Evolutionary conservation across 2,329 filamentous ascomycete species (phyloP), one percentile per base, ranked within the genome.

Genomic region (Fragosphaeria purpurea): DNA sequence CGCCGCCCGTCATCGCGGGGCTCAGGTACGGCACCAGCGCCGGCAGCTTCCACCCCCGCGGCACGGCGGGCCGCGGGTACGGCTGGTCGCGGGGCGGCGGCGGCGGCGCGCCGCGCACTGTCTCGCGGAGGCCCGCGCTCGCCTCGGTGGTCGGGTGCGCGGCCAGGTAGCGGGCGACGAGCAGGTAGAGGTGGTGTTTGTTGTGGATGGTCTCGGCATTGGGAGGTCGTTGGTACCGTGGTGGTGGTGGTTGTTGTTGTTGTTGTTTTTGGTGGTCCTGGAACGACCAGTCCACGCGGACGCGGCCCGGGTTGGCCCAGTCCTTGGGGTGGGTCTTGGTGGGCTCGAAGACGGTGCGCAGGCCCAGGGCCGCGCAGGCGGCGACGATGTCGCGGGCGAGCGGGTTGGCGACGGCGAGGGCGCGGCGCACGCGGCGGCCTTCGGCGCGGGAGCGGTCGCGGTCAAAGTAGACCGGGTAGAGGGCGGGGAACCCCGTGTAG

Each of bases 391-490:
- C 88, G 61, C 86, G 80, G 7, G 93, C 93, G 41, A 98, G 77
- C 33, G 93, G 93, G 70, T 91, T 94, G 51, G 74, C 65, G 5
- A 96, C 86, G 1, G 89, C 91, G 6, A 88, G 76, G 47, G 79
- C 71, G 48, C 75, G 70, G 47, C 80, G 71, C 7, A 97, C 90
- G 59, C 90, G 84, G 12, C 93, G 81, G 39, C 93, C 93, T 61
- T 94, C 77, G 52, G 83, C 81, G 51, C 90, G 82, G 41, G 80
- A 79, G 47, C 87, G 81, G 31, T 74, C 73, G 57, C 76, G 77
- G 74, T 96, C 91, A 63, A 98, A 98, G 76, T 98, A 98, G 53
- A 97, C 72, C 0, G 93, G 91, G 71, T 98, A 98, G 32, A 98
- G 76, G 68, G 88, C 91, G 67, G 93, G 86, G 72, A 83, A 95